Evolutionary conservation across 2,329 filamentous ascomycete species (phyloP).

Genomic region (Geosmithia putterillii): DNA sequence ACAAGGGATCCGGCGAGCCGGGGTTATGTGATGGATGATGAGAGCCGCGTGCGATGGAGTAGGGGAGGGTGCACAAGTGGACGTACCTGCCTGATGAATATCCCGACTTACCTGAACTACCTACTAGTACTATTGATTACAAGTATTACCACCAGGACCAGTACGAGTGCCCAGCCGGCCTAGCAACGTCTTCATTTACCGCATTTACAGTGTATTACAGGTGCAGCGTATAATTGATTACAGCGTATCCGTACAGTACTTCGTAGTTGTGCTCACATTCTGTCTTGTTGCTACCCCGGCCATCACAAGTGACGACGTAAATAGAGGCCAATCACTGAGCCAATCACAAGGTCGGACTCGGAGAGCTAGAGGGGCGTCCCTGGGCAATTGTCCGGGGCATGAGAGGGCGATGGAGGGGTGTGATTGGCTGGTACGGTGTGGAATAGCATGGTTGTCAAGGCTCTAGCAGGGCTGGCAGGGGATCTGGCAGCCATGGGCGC

Average conservation of each 20-base stretch:
- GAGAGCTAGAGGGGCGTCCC: neutral
- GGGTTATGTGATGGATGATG: neutral
- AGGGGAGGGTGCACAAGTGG: neutral
- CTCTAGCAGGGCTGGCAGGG: neutral
- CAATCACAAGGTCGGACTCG: neutral
- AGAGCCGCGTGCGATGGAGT: neutral
- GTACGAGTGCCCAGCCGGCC: no score
- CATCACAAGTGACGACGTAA: no score
- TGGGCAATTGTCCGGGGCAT: neutral
- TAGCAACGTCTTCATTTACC: no score
- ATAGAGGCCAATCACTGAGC: no score
- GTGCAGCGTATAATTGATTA: no score
- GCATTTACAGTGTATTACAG: no score
- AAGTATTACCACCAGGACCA: no score
- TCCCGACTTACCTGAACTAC: no score
- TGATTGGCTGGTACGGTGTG: neutral
- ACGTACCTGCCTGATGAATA: no score
- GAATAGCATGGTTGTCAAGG: neutral
- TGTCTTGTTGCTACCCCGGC: no score
- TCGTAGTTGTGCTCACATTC: no score
- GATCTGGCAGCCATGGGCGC: neutral
- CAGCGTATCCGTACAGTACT: no score
- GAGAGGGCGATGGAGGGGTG: neutral
- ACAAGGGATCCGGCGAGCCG: neutral
- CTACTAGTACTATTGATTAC: neutral